These are phyloP conservation scores for Amniculicola lignicola DNA, from an alignment of 495 filamentous ascomycete species.

Conservation along the genomic window DNA sequence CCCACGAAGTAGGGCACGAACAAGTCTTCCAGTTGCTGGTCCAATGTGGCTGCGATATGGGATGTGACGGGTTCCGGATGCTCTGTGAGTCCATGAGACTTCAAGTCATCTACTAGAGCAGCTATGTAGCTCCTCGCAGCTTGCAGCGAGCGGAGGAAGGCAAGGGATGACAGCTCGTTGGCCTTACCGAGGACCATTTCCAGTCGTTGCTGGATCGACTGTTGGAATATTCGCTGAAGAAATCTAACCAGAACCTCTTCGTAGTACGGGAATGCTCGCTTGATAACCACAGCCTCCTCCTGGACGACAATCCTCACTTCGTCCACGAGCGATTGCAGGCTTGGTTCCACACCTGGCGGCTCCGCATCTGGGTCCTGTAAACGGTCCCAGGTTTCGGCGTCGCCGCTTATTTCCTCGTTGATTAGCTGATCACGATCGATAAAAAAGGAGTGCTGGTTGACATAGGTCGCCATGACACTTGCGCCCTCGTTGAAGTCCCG, in stretches of 20 bases:
- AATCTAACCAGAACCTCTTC: conserved; percentile 91
- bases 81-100: conserved; percentile 90
- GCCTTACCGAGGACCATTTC: conserved; percentile 97
- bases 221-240: conserved; percentile 92
- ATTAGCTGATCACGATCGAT: conserved; percentile 88
- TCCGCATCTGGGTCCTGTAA: conserved; percentile 92
- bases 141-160: conserved; percentile 88
- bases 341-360: conserved; percentile 84
- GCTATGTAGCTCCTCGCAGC: conserved; percentile 83
- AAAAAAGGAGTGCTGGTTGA: conserved; percentile 99
- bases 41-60: conserved; percentile 77
- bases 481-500: conserved; percentile 94
- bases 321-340: conserved; percentile 84
- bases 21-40: conserved; percentile 94
- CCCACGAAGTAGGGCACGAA: conserved; percentile 95
- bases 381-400: conserved; percentile 76
- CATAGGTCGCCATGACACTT: conserved; percentile 90
- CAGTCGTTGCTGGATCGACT: conserved; percentile 91
- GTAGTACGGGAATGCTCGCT: conserved; percentile 90
- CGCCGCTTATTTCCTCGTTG: conserved; percentile 81
- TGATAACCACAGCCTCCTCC: conserved; percentile 93
- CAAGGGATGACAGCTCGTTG: conserved; percentile 80
- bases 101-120: conserved; percentile 83
- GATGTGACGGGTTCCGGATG: conserved; percentile 88
- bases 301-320: conserved; percentile 96